Base-by-base conservation (phyloP, 139 green algal genomes). In the Volvox reticuliferus region DNA sequence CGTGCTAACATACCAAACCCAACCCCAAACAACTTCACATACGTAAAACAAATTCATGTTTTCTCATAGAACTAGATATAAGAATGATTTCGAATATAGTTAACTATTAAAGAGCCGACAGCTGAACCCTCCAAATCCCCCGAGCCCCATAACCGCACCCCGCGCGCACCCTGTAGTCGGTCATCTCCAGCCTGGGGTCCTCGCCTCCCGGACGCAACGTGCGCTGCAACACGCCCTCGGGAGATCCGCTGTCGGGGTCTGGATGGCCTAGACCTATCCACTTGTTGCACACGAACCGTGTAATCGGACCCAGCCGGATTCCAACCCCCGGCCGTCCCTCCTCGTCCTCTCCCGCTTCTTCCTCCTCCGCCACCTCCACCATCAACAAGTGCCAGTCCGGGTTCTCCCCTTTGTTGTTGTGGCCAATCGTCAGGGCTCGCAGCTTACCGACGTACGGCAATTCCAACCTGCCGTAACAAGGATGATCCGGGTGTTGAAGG, bases 351-450 rank as follows among this genome's bases (percentile, higher is more conserved):
- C 44, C 44, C 44, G 44, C 44, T 9, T 55, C 44, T 9, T 55
- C 44, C 24, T 93, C 86, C 82, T 92, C 67, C 68, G 0, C 50
- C 73, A 97, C 94, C 87, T 96, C 92, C 55, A 95, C 94, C 88
- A 94, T 87, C 24, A 93, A 75, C 81, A 97, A 85, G 93, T 96
- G 91, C 95, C 95, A 97, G 37, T 89, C 84, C 2, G 95, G 90
- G 14, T 30, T 20, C 13, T 78, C 79, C 12, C 92, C 93, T 91
- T 78, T 93, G 83, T 93, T 93, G 91, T 97, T 94, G 90, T 98
- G 95, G 0, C 94, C 94, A 28, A 98, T 93, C 0, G 88, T 92
- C 79, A 98, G 87, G 55, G 89, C 86, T 6, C 91, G 83, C 44
- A 97, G 44, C 50, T 85, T 36, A 16, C 96, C 96, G 50, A 98